phyloP scores from a whole-genome alignment of 257 asterid species.

The Nicotiana otophora region DNA sequence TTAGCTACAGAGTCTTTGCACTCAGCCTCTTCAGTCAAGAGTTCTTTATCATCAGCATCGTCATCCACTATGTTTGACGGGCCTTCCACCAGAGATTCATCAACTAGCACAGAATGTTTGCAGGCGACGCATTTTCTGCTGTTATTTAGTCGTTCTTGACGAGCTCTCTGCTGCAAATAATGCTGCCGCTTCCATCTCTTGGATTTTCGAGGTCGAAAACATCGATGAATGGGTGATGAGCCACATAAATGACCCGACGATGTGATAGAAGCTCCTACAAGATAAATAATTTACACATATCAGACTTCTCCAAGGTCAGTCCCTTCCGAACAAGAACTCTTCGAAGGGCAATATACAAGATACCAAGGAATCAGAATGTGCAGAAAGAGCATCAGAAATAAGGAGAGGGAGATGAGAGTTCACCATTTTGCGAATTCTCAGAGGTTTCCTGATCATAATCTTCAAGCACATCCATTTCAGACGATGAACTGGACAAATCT shows the following conservation, averaged over 20 bases:
- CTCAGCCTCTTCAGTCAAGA: constrained; percentile 27
- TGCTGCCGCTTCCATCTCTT: constrained; percentile 75
- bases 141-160: constrained; percentile 55
- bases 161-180: constrained; percentile 62
- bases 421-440: constrained; percentile 29
- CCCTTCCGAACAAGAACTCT: neutral
- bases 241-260: constrained; percentile 39
- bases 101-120: constrained; percentile 30
- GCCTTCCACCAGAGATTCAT: constrained; percentile 27
- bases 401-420: constrained; percentile 8
- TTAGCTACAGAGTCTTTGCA: constrained; percentile 18
- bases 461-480: constrained; percentile 92
- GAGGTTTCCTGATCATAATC: constrained; percentile 36
- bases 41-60: constrained; percentile 30
- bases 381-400: neutral
- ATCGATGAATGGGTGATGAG: constrained; percentile 45
- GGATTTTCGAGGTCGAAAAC: constrained; percentile 57
- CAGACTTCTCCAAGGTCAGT: neutral
- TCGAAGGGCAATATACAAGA: neutral
- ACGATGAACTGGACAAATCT: constrained; percentile 38
- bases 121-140: constrained; percentile 60
- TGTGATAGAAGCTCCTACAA: constrained; percentile 46
- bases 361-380: neutral
- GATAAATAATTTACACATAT: constrained; percentile 8
- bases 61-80: constrained; percentile 31